These are phyloP conservation scores for Hypocrella siamensis DNA, from an alignment of 2,329 filamentous ascomycete species.

Conservation along the genomic window DNA sequence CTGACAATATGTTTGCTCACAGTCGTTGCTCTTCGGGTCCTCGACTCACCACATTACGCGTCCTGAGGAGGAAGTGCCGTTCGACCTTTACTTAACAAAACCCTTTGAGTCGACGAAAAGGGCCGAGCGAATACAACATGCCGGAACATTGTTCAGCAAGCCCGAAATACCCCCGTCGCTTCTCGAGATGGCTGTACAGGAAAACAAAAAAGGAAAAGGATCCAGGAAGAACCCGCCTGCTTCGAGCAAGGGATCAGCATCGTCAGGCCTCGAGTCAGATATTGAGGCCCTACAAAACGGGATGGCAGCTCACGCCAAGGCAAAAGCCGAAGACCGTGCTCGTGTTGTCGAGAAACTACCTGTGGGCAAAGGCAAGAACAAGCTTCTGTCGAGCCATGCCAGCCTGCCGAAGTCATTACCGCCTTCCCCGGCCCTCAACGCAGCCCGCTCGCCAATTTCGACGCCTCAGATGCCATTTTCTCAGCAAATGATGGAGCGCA, in stretches of 20 bases:
- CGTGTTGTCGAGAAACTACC: conserved; percentile 19
- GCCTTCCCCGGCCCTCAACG: conserved; percentile 39
- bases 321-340: conserved; percentile 16
- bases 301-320: conserved; percentile 17
- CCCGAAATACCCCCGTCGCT: conserved; percentile 11
- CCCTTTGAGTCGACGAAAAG: conserved; percentile 29
- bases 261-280: conserved; percentile 30
- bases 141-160: conserved; percentile 33
- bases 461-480: conserved; percentile 33
- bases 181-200: conserved; percentile 11
- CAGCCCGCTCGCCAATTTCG: conserved; percentile 35
- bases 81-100: conserved; percentile 41
- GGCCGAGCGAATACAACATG: conserved; percentile 32
- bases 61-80: conserved; percentile 28
- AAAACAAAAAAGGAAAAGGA: conserved; percentile 12
- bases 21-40: conserved; percentile 40
- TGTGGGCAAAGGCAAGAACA: conserved; percentile 23
- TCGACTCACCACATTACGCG: conserved; percentile 30
- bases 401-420: conserved; percentile 26
- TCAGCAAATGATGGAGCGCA: conserved; percentile 33
- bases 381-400: conserved; percentile 23
- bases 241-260: conserved; percentile 18
- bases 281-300: conserved; percentile 31
- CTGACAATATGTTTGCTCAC: conserved; percentile 2
- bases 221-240: conserved; percentile 14